Evolutionary conservation across 805 yeast genomes (phyloP), one percentile per base, ranked within the genome.

Genomic region (Jamesozyma spencerorum): DNA sequence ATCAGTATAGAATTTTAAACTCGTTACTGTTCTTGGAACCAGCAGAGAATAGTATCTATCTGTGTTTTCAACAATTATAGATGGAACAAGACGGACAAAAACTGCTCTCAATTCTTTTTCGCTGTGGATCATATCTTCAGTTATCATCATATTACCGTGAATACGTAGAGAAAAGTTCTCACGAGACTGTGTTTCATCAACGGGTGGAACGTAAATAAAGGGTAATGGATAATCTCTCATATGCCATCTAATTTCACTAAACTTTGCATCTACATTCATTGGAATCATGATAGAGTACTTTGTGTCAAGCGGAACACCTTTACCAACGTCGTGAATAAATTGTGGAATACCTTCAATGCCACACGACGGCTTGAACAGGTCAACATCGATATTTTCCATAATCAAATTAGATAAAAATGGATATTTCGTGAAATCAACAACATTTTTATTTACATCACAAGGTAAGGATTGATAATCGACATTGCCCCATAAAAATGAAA

Each of bases 201-300:
- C 63, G 12, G 67, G 62, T 0, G 95, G 95, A 46, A 88, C 74
- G 47, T 78, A 77, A 7, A 85, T 58, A 37, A 88, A 62, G 0
- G 97, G 97, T 13, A 90, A 53, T 0, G 97, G 97, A 54, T 82
- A 86, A 53, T 88, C 97, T 40, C 92, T 66, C 44, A 88, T 50
- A 55, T 84, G 90, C 50, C 78, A 70, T 44, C 92, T 64, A 11
- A 79, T 55, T 51, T 85, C 94, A 3, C 65, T 62, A 30, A 84
- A 65, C 13, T 63, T 67, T 38, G 84, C 63, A 40, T 79, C 74
- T 12, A 82, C 33, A 56, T 65, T 65, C 40, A 78, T 51, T 0
- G 97, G 97, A 2, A 87, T 51, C 55, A 81, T 55, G 15, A 84
- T 66, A 6, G 17, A n/a, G 57, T 76, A 88, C 38, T 68, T 54